Evolutionary conservation across 202 grass and related monocot genomes (phyloP).

Genomic region (Saccharum hybrid): DNA sequence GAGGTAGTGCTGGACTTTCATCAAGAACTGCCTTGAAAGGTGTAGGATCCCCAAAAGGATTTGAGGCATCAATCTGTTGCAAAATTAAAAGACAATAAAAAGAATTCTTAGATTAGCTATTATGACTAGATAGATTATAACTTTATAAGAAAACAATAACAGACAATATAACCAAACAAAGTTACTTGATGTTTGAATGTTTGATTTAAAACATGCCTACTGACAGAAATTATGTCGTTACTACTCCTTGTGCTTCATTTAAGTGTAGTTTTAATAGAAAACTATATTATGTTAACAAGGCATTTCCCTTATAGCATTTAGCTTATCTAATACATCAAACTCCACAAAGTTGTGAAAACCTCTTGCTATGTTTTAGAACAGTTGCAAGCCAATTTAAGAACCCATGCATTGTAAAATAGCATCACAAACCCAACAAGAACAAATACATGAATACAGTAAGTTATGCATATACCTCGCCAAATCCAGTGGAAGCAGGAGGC

Average conservation of each 20-base stretch:
- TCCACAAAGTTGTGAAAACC: background rate
- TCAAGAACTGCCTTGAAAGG: conserved; percentile 79
- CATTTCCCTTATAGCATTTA: background rate
- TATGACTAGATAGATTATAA: background rate
- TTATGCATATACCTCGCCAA: conserved; percentile 54
- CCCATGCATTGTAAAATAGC: background rate
- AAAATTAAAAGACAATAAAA: conserved; percentile 40
- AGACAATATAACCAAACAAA: conserved; percentile 19
- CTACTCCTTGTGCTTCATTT: background rate
- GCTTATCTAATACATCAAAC: conserved; percentile 5
- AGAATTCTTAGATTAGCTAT: conserved; percentile 13
- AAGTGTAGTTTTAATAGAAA: conserved; percentile 30
- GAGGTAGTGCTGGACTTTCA: conserved; percentile 57
- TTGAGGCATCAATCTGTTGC: conserved; percentile 56
- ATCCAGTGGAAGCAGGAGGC: conserved; percentile 53
- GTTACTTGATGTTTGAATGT: conserved; percentile 18
- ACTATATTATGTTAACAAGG: background rate
- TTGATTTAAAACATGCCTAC: conserved; percentile 8
- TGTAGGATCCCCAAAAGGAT: conserved; percentile 90
- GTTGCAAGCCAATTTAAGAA: background rate
- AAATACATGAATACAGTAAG: background rate
- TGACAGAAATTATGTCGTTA: background rate
- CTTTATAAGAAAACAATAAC: conserved; percentile 11
- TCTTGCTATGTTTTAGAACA: background rate
- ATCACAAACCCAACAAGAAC: conserved; percentile 1